Base-by-base conservation (phyloP, 2,329 filamentous ascomycete species). In the Fusarium metavorans region DNA sequence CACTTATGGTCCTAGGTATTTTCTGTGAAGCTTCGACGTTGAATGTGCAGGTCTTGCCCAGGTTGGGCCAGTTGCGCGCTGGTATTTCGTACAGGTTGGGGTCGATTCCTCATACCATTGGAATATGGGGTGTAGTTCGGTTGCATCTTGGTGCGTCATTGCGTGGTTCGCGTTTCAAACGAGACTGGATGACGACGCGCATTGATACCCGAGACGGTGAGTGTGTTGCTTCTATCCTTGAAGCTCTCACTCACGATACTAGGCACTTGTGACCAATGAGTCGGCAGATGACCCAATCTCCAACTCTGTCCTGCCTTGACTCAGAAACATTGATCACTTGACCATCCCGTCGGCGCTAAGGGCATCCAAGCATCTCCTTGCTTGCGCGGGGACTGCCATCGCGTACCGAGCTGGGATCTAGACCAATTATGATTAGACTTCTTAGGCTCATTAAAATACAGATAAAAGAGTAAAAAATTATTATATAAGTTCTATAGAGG, bases 251-350 rank as follows among this genome's bases (percentile, higher is more conserved):
- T 30, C 35, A 27, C 32, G 25, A 43, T 8, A 37, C 34, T 18
- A 25, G 34, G 63, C 41, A 50, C 71, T 34, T 50, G 71, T 74
- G 72, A 74, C 68, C 56, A 56, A 23, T 54, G 4, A 58, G 37
- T 65, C 10, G 18, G 41, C 72, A 69, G 71, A 57, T 74, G 72
- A 74, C 52, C 25, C 23, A 66, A 16, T 35, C 23, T 34, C 34
- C 59, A 58, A 72, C 60, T 68, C n/a, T 45, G 23, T n/a, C 63
- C 45, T 23, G 16, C 30, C 41, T 62, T 60, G 57, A 60, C 39
- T 43, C n/a, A 39, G 41, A 58, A 57, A 52, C 30, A 14, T 11
- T 9, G 16, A 34, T 74, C 71, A 74, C 35, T 74, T 74, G 72
- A 72, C 57, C 58, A 27, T 59, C 14, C 8, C 23, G 25, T 50